Conservation (phyloP, 805 yeast species). For the Lipomyces japonicus region DNA sequence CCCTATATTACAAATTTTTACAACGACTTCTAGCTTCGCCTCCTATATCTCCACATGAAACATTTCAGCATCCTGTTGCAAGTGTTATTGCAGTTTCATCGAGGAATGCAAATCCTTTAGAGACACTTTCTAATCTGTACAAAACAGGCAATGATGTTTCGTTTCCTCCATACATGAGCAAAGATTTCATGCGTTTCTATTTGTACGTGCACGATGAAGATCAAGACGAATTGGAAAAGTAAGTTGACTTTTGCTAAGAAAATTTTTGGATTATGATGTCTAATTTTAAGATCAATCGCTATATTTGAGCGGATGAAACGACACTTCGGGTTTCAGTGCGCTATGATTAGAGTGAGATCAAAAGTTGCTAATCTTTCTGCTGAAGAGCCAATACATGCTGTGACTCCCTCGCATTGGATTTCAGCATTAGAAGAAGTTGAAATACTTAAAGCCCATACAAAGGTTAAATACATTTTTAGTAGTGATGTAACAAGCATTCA, state of each 20-base stretch:
- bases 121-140: conserved; percentile 50
- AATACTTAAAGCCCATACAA: conserved; percentile 13
- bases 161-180: conserved; percentile 62
- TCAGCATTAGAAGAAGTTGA: conserved; percentile 49
- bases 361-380: conserved; percentile 3
- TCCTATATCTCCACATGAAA: conserved; percentile 70
- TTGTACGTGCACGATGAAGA: conserved; percentile 50
- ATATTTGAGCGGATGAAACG: conserved; percentile 44
- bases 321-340: conserved; percentile 38
- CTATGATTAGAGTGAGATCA: conserved; percentile 29
- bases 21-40: conserved; percentile 57
- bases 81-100: conserved; percentile 65
- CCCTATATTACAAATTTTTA: conserved; percentile 54
- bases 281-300: conserved; percentile 35
- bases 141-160: conserved; percentile 42
- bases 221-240: conserved; percentile 43
- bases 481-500: conserved; percentile 44
- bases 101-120: conserved; percentile 56
- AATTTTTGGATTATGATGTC: neutral
- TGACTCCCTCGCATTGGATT: conserved; percentile 37
- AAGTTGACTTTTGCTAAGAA: neutral
- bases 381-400: conserved; percentile 21
- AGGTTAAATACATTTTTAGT: conserved; percentile 12
- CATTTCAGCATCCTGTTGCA: conserved; percentile 80
- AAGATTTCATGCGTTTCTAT: conserved; percentile 56